phyloP scores from a whole-genome alignment of 306 rosid genomes.

The Lathyrus aphaca region DNA sequence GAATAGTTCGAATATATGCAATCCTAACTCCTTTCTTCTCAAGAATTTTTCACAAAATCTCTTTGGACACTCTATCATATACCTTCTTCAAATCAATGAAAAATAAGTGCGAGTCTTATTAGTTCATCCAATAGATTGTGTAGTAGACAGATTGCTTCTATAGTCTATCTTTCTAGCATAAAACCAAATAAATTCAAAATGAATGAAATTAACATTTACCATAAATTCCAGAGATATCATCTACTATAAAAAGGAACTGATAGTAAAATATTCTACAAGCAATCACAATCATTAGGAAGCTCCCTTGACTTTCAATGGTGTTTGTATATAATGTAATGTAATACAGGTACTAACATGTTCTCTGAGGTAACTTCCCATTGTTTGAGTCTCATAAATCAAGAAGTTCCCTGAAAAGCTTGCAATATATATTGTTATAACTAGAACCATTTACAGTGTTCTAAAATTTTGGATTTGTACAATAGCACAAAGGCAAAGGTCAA shows the following conservation, averaged over 20 bases:
- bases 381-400: slow-evolving; percentile 10
- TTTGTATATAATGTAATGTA: slow-evolving; percentile 16
- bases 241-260: neutral
- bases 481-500: slow-evolving; percentile 33
- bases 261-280: no score
- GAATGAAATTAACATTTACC: neutral
- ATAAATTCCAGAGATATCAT: neutral
- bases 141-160: no score
- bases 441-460: slow-evolving; percentile 31
- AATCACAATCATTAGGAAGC: no score
- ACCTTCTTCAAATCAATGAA: no score
- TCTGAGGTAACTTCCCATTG: slow-evolving; percentile 8
- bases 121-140: no score
- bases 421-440: neutral
- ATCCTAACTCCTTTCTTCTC: no score
- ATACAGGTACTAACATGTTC: neutral
- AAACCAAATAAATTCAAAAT: neutral
- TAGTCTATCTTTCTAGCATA: no score
- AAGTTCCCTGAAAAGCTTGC: slow-evolving; percentile 2
- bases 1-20: no score
- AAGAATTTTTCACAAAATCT: no score
- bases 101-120: no score
- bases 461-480: slow-evolving; percentile 35
- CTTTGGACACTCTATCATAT: no score
- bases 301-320: neutral